A percentile compares a stretch with the other conserved stretches of the same genome.
phyloP scores from a whole-genome alignment of 2,329 filamentous ascomycete species.

The Trichoderma citrinoviride region DNA sequence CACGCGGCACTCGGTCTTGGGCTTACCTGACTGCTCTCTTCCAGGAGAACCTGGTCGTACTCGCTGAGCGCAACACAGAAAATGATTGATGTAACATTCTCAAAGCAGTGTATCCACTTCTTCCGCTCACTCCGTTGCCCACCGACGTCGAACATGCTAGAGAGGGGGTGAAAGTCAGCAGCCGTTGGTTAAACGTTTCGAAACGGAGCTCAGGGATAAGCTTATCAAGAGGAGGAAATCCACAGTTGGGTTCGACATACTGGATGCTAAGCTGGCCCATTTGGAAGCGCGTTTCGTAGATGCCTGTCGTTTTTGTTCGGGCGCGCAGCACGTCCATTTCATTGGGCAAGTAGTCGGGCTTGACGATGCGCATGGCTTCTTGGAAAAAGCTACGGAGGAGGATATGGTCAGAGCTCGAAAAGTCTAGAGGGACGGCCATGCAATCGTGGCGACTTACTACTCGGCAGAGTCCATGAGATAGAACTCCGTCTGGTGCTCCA shows the following conservation, averaged over 20 bases:
- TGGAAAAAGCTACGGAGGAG: slow-evolving; percentile 77
- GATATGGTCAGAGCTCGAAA: background rate
- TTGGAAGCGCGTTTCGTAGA: slow-evolving; percentile 97
- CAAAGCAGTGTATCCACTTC: slow-evolving; percentile 99
- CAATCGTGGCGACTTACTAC: slow-evolving; percentile 64
- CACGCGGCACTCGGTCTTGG: background rate
- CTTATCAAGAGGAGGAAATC: background rate
- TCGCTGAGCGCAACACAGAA: slow-evolving; percentile 98
- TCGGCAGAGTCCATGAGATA: slow-evolving; percentile 99
- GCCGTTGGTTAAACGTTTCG: background rate
- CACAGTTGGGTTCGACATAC: slow-evolving; percentile 52
- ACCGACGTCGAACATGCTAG: slow-evolving; percentile 98
- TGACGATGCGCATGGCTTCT: slow-evolving; percentile 80
- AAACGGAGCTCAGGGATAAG: background rate
- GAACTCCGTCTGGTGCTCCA: slow-evolving; percentile 96
- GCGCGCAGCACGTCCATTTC: slow-evolving; percentile 95
- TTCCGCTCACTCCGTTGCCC: slow-evolving; percentile 96
- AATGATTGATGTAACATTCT: slow-evolving; percentile 99
- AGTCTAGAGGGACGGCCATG: background rate
- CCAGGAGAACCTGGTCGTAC: slow-evolving; percentile 94
- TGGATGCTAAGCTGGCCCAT: slow-evolving; percentile 99
- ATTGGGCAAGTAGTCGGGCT: slow-evolving; percentile 81
- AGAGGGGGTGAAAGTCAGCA: slow-evolving; percentile 27
- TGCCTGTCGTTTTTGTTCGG: slow-evolving; percentile 96
- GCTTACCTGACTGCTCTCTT: slow-evolving; percentile 92